phyloP scores from a whole-genome alignment of 106 monocot species.

The Dioscorea alata region DNA sequence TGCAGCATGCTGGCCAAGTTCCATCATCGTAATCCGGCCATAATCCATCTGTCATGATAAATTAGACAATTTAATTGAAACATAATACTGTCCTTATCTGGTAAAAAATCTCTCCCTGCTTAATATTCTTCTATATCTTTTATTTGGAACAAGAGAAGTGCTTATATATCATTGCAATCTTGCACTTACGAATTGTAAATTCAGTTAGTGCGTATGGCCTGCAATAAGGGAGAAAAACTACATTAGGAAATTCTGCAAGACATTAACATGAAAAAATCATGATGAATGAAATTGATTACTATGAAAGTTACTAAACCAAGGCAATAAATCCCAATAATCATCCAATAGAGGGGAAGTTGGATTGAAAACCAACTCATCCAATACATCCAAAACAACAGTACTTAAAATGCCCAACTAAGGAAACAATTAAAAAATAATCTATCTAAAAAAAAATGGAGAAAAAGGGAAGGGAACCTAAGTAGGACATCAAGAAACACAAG shows the following conservation, averaged over 20 bases:
- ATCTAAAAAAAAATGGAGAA: no score
- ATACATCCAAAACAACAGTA: no score
- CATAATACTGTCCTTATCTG: background rate
- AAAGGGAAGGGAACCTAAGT: no score
- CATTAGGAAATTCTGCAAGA: background rate
- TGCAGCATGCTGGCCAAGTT: conserved; percentile 88
- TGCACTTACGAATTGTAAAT: conserved; percentile 82
- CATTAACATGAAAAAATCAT: background rate
- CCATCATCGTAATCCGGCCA: conserved; percentile 95
- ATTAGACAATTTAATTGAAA: background rate
- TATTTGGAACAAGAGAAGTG: background rate
- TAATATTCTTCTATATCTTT: background rate
- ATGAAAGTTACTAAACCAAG: no score
- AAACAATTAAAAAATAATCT: no score
- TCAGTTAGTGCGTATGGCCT: conserved; percentile 44
- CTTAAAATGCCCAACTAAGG: no score
- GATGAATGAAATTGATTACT: background rate
- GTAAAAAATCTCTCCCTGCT: background rate
- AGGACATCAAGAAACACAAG: no score
- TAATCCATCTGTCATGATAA: conserved; percentile 77
- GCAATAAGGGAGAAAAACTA: conserved; percentile 27
- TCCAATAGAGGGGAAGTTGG: no score
- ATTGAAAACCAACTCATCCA: no score
- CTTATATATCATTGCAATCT: no score
- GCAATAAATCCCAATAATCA: no score